phyloP scores from a whole-genome alignment of 129 eudicot genomes.

The Centella asiatica region DNA sequence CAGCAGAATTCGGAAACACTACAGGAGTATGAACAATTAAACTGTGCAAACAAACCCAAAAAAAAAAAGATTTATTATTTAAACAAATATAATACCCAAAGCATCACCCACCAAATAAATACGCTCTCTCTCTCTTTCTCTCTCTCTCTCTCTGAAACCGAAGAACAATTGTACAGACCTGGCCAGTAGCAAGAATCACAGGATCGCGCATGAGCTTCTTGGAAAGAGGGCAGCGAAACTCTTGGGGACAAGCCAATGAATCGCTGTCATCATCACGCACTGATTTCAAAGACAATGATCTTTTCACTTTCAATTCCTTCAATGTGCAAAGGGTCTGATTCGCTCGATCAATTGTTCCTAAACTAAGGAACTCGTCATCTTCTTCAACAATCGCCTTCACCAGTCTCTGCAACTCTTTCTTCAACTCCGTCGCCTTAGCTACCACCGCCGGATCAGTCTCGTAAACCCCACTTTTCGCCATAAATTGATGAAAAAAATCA shows the following conservation, averaged over 20 bases:
- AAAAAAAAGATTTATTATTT: neutral
- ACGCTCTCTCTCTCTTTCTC: too few species aligned
- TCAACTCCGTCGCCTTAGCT: slow-evolving; percentile 54
- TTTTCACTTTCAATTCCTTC: slow-evolving; percentile 45
- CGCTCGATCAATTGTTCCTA: slow-evolving; percentile 56
- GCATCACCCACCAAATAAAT: too few species aligned
- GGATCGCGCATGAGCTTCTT: slow-evolving; percentile 32
- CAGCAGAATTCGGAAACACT: neutral
- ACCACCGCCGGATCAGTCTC: slow-evolving; percentile 38
- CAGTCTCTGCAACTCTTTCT: slow-evolving; percentile 52
- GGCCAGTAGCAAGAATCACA: slow-evolving; percentile 38
- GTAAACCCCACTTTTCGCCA: slow-evolving; percentile 66
- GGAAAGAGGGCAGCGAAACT: slow-evolving; percentile 35
- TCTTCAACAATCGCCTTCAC: slow-evolving; percentile 53
- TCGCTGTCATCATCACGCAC: neutral
- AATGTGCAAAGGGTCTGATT: slow-evolving; percentile 40
- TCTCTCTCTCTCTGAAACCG: too few species aligned
- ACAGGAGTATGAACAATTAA: neutral
- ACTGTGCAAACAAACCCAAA: neutral
- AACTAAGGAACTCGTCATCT: slow-evolving; percentile 25
- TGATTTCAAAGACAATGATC: slow-evolving; percentile 27
- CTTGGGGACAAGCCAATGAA: neutral
- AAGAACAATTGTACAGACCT: slow-evolving; percentile 31
- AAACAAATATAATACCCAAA: neutral
- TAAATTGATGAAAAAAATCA: neutral